phyloP scores from a whole-genome alignment of 495 filamentous ascomycete species.

The Chaetomium tenue region DNA sequence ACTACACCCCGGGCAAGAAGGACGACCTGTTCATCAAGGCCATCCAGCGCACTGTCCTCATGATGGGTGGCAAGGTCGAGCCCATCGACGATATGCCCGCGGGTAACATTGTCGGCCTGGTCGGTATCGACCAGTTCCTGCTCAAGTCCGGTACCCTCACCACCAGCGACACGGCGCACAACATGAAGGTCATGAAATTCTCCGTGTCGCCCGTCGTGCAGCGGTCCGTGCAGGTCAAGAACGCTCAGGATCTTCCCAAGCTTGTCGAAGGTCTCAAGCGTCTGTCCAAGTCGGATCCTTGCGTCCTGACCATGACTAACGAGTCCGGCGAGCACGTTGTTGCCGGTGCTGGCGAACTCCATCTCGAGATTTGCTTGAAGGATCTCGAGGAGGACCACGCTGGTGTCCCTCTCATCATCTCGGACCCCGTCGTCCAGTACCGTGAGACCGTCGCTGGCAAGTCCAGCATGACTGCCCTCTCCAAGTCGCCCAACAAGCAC shows the following conservation, averaged over 20 bases:
- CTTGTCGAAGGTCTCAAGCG: constrained; percentile 99
- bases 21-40: constrained; percentile 99
- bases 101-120: constrained; percentile 98
- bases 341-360: constrained; percentile 97
- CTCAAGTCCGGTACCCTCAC: constrained; percentile 99
- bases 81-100: constrained; percentile 98
- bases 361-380: constrained; percentile 99
- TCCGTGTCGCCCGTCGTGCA: constrained; percentile 98
- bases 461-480: constrained; percentile 93
- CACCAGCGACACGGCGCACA: constrained; percentile 96
- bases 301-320: constrained; percentile 84
- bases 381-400: constrained; percentile 99
- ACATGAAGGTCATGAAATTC: constrained; percentile 99
- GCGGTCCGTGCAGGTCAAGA: constrained; percentile 99
- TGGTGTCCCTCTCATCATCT: constrained; percentile 92
- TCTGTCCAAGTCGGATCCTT: constrained; percentile 99
- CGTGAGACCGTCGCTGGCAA: constrained; percentile 84
- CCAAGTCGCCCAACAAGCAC: constrained; percentile 99
- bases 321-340: constrained; percentile 98
- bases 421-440: constrained; percentile 95
- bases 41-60: constrained; percentile 98
- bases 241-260: constrained; percentile 99
- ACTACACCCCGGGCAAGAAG: constrained; percentile 97
- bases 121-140: constrained; percentile 99
- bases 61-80: constrained; percentile 99